Evolutionary conservation across 768 basidiomycete genomes (phyloP), one percentile per base, ranked within the genome.

Genomic region (Tulasnella sp.): DNA sequence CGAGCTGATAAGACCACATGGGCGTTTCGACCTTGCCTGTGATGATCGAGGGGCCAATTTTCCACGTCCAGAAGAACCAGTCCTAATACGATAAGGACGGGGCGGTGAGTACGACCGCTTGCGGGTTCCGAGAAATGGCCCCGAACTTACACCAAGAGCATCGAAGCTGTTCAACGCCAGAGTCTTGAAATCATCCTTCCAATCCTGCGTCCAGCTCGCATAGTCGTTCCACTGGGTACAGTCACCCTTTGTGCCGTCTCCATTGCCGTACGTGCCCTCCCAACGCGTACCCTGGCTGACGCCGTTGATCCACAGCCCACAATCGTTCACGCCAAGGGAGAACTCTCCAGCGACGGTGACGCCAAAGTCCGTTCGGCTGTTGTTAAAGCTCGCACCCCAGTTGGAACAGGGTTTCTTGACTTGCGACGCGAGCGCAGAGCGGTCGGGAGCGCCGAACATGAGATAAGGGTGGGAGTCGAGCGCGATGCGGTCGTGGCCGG

Each of bases 51-150:
- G 90, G 88, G 72, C 94, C 95, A 74, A 98, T 94, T 80, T 95
- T 95, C 94, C 94, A 98, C 1, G 92, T 95, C 96, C 96, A 98
- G 85, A 97, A 98, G 86, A 97, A 98, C 83, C 88, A 97, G 78
- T 98, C 88, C 89, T 95, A 79, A 16, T 7, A 40, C 8, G 40
- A 16, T 7, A 16, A 16, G 16, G 16, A 40, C 40, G 16, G 40
- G 40, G 40, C 16, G n/a, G n/a, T n/a, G n/a, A n/a, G n/a, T n/a
- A n/a, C n/a, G 40, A 40, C 8, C 26, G 37, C 7, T 22, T 6
- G 37, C 9, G 37, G 37, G 44, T 63, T 69, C 7, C 26, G 9
- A n/a, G 9, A 69, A 40, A 40, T 7, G 40, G 40, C 16, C 7
- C 40, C 12, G 6, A 37, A 74, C 81, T 62, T 75, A 91, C 91